phyloP scores from a whole-genome alignment of 257 asterid genomes.

The Apocynum venetum region DNA sequence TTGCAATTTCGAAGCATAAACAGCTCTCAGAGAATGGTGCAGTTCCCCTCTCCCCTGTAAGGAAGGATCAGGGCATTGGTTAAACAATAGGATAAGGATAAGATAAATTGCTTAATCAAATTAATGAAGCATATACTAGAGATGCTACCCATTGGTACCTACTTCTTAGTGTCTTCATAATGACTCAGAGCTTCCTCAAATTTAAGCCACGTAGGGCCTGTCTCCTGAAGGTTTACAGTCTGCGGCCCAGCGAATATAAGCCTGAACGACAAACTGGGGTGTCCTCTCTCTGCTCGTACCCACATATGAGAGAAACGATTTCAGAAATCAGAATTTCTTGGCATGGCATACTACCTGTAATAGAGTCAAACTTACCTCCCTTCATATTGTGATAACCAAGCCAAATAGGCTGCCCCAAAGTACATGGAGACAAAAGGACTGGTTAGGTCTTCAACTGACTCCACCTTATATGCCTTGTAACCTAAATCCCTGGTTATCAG shows the following conservation, averaged over 20 bases:
- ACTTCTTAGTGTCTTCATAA: conserved; percentile 52
- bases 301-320: not conserved
- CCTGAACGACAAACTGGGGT: conserved; percentile 73
- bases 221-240: conserved; percentile 69
- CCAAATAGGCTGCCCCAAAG: conserved; percentile 92
- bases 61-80: not conserved
- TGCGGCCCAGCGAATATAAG: conserved; percentile 83
- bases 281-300: conserved; percentile 57
- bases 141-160: conserved; percentile 6
- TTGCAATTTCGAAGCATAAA: not conserved
- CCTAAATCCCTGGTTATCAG: conserved; percentile 58
- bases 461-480: conserved; percentile 57
- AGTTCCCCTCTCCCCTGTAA: conserved; percentile 46
- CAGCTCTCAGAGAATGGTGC: conserved; percentile 59
- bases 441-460: conserved; percentile 82
- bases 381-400: conserved; percentile 83
- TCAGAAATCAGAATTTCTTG: not conserved
- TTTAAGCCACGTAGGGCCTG: conserved; percentile 57
- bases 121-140: not conserved
- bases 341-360: not conserved
- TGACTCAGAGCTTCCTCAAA: conserved; percentile 61
- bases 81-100: not conserved
- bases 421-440: conserved; percentile 87
- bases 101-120: not conserved
- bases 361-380: conserved; percentile 49